Percentiles rank a stretch among this genome's conserved stretches.
phyloP scores from a whole-genome alignment of 208 protist genomes.

The Trichomonas tenax region DNA sequence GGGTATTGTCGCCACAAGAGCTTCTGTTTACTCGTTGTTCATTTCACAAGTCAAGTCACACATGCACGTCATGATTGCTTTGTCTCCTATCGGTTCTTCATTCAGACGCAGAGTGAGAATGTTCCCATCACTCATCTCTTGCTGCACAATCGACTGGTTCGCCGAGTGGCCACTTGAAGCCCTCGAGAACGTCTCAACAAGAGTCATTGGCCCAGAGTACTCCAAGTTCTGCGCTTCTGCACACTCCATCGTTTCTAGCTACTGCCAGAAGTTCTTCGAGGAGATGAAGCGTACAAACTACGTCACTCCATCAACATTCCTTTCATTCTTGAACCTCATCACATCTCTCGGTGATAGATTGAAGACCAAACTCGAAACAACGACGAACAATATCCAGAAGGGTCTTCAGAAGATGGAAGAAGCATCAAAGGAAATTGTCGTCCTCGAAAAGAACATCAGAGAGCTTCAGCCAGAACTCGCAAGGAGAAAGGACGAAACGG shows the following conservation, averaged over 20 bases:
- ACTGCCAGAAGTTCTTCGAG: conserved; percentile 61
- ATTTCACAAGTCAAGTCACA: conserved; percentile 70
- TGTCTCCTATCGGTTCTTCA: conserved; percentile 77
- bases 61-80: conserved; percentile 79
- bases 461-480: conserved; percentile 76
- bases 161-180: conserved; percentile 78
- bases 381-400: conserved; percentile 45
- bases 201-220: conserved; percentile 36
- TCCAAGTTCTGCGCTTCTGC: conserved; percentile 66
- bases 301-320: conserved; percentile 81
- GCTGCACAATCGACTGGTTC: conserved; percentile 92
- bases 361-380: neutral
- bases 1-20: conserved; percentile 71
- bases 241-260: conserved; percentile 44
- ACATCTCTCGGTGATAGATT: neutral
- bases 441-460: conserved; percentile 76
- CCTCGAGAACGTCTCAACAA: conserved; percentile 62
- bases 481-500: conserved; percentile 68
- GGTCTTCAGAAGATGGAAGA: conserved; percentile 70
- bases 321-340: conserved; percentile 68
- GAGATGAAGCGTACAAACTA: conserved; percentile 74
- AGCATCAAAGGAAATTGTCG: conserved; percentile 70
- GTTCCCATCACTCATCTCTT: conserved; percentile 90
- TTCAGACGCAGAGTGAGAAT: conserved; percentile 76
- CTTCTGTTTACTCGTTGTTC: conserved; percentile 71